These are phyloP conservation scores for Berkeleyomyces basicola DNA, from an alignment of 2,329 filamentous ascomycete species.

Conservation along the genomic window DNA sequence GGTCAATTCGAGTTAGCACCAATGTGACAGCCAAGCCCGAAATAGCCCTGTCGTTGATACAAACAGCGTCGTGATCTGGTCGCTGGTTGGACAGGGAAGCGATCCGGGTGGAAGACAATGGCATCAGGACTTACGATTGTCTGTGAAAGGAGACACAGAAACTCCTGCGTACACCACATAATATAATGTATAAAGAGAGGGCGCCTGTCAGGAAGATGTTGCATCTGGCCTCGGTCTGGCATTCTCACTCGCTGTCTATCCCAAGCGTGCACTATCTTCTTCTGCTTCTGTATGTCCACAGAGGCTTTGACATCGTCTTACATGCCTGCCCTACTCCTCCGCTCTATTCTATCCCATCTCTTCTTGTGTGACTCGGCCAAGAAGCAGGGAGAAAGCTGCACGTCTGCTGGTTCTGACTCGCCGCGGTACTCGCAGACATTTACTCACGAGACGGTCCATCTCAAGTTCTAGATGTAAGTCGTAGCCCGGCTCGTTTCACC, in stretches of 20 bases:
- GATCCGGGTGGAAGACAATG: neutral
- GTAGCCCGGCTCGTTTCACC: neutral
- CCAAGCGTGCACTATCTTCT: too few relatives aligned
- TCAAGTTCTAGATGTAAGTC: neutral
- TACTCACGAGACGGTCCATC: neutral
- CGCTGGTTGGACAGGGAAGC: neutral
- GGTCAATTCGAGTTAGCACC: neutral
- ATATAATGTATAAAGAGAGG: neutral
- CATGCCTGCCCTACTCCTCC: neutral
- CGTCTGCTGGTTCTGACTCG: neutral
- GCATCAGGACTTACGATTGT: neutral
- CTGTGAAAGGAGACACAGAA: neutral
- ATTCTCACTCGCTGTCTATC: neutral
- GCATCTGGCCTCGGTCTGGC: neutral
- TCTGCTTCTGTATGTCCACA: neutral
- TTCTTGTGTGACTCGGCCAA: neutral
- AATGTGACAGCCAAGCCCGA: neutral
- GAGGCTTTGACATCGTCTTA: neutral
- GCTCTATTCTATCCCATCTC: neutral
- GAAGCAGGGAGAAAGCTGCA: neutral
- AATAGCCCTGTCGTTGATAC: neutral
- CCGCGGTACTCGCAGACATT: neutral
- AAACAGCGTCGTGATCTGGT: too few relatives aligned
- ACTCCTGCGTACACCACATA: neutral
- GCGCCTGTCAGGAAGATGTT: too few relatives aligned